These are phyloP conservation scores for Tirmania nivea DNA, from an alignment of 495 filamentous ascomycete genomes.

Conservation along the genomic window DNA sequence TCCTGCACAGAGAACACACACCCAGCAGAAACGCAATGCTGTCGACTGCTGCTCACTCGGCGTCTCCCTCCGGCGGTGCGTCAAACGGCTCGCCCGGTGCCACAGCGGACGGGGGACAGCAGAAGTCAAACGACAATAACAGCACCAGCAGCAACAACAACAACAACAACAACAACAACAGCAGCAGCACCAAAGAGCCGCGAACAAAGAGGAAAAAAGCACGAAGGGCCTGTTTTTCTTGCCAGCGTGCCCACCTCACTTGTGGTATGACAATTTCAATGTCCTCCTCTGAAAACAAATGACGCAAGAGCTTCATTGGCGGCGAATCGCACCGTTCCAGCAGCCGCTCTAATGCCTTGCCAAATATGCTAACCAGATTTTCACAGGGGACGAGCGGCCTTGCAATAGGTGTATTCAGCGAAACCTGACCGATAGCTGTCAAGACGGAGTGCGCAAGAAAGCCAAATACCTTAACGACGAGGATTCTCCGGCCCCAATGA, in stretches of 20 bases:
- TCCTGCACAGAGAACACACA: too few relatives aligned
- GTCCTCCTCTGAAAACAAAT: neutral
- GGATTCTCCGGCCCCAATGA: slow-evolving; percentile 22
- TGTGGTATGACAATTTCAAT: slow-evolving; percentile 50
- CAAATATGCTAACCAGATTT: neutral
- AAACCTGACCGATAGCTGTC: slow-evolving; percentile 68
- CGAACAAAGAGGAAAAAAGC: slow-evolving; percentile 87
- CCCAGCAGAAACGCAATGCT: too few relatives aligned
- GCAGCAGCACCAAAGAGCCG: neutral
- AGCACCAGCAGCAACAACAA: neutral
- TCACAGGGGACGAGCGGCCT: slow-evolving; percentile 53
- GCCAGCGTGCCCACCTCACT: slow-evolving; percentile 90
- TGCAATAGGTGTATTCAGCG: slow-evolving; percentile 89
- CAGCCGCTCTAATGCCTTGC: neutral
- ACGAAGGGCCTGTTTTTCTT: slow-evolving; percentile 82
- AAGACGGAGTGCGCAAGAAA: slow-evolving; percentile 94
- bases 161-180: neutral
- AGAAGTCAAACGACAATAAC: too few relatives aligned
- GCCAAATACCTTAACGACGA: slow-evolving; percentile 97
- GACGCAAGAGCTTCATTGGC: neutral
- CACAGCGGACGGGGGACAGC: too few relatives aligned
- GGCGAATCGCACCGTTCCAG: neutral
- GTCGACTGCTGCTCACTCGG: too few relatives aligned
- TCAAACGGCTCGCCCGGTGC: too few relatives aligned
- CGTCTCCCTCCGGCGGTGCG: too few relatives aligned